Evolutionary conservation across 2,329 filamentous ascomycete species (phyloP), one percentile per base, ranked within the genome.

Genomic region (Hypomyces perniciosus): DNA sequence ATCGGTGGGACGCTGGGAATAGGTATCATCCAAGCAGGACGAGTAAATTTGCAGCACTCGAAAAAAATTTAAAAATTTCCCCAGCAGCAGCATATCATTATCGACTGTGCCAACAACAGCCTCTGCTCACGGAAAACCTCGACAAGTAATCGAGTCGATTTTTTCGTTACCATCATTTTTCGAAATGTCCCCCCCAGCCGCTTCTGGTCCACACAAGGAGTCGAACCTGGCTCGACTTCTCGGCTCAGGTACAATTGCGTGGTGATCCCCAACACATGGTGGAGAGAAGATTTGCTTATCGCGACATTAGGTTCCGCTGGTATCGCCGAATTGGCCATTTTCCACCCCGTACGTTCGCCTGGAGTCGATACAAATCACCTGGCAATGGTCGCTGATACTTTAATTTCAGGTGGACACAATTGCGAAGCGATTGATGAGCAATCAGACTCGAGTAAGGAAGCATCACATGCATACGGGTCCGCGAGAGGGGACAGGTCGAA

Each of bases 391-490:
- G 37, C 34, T 26, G 12, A 44, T 34, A 27, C 31, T 26, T 29
- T 28, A 29, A 39, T 55, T 41, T 9, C 55, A 92, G 88, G 89
- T 99, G 69, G 93, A 99, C 74, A 99, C 93, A 46, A 96, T 95
- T 64, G 92, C 93, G 57, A 99, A 99, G 80, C 89, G 93, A 61
- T 83, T 99, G 72, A 99, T 99, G 93, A 96, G 90, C 83, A 96
- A 99, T 73, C 86, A 95, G 70, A 83, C 83, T 56, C 66, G 65
- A 57, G 69, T 72, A 68, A 66, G 88, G 78, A 74, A 81, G 45
- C 88, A 68, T 61, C 72, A 41, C 41, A n/a, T 10, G 10, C 50
- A 34, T 28, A 42, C 6, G 6, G 1, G 10, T 27, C 9, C 28
- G 34, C 37, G 12, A 29, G 28, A 20, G 27, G 33, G 9, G 20